Percentiles rank a stretch among this genome's conserved stretches.
phyloP scores from a whole-genome alignment of 768 basidiomycete genomes.

The Calocybe cyanea region DNA sequence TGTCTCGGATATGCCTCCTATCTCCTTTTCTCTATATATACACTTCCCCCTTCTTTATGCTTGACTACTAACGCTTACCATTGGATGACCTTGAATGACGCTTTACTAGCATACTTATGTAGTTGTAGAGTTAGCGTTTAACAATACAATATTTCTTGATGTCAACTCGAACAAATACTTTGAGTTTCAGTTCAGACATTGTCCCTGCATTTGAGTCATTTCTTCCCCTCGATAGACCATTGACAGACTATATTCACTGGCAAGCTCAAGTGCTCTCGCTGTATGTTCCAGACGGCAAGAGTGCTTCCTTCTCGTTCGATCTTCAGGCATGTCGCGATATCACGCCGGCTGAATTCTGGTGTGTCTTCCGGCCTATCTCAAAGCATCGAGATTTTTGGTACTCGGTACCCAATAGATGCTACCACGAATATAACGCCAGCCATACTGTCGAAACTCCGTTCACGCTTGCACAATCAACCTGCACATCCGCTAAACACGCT shows the following conservation, averaged over 20 bases:
- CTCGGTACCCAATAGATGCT: constrained; percentile 69
- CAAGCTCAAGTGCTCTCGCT: not conserved
- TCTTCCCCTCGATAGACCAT: no score
- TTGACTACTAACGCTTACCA: constrained; percentile 21
- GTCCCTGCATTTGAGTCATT: constrained; percentile 2
- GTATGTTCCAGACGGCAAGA: constrained; percentile 16
- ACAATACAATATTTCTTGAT: constrained; percentile 15
- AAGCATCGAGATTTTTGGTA: constrained; percentile 53
- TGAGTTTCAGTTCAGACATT: constrained; percentile 3
- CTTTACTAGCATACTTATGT: constrained; percentile 31
- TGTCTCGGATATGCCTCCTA: constrained; percentile 15
- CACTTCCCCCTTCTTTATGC: constrained; percentile 10
- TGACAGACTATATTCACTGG: no score
- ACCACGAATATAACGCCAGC: constrained; percentile 83
- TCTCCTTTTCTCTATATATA: constrained; percentile 3
- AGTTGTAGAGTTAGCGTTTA: constrained; percentile 26
- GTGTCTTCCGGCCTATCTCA: constrained; percentile 12
- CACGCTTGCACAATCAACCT: constrained; percentile 70
- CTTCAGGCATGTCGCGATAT: not conserved
- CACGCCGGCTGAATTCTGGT: constrained; percentile 11
- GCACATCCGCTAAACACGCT: constrained; percentile 87
- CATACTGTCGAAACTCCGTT: constrained; percentile 77
- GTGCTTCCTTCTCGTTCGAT: constrained; percentile 7
- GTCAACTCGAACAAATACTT: constrained; percentile 15
- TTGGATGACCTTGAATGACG: constrained; percentile 22